Evolutionary conservation across 495 filamentous ascomycete genomes (phyloP).

Genomic region (Aspergillus haitiensis): DNA sequence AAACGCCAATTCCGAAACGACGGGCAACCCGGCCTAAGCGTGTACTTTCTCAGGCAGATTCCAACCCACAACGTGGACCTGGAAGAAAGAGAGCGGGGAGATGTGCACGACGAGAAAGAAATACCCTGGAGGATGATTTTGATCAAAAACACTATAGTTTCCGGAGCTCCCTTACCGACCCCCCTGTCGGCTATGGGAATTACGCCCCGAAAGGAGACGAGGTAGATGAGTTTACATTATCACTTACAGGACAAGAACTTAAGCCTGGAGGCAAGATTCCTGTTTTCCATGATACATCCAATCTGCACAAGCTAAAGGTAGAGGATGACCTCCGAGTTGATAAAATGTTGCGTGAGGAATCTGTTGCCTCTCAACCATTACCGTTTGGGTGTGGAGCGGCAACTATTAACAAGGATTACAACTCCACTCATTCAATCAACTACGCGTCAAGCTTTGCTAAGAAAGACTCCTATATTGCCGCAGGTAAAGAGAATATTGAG

Average conservation of each 20-base stretch:
- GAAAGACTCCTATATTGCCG: slow-evolving; percentile 1
- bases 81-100: slow-evolving; percentile 30
- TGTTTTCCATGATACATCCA: slow-evolving; percentile 39
- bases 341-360: slow-evolving; percentile 18
- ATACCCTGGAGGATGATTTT: neutral
- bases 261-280: slow-evolving; percentile 29
- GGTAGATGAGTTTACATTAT: slow-evolving; percentile 36
- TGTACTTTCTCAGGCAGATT: slow-evolving; percentile 31
- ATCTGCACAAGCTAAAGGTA: slow-evolving; percentile 13
- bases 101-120: slow-evolving; percentile 7
- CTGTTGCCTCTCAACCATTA: slow-evolving; percentile 29
- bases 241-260: slow-evolving; percentile 24
- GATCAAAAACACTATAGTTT: neutral
- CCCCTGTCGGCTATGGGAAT: slow-evolving; percentile 8
- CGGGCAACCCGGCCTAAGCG: slow-evolving; percentile 32
- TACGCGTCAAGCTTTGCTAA: slow-evolving; percentile 17
- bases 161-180: slow-evolving; percentile 9
- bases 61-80: slow-evolving; percentile 33
- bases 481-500: slow-evolving; percentile 49
- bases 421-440: slow-evolving; percentile 17
- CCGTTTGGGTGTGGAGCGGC: slow-evolving; percentile 21
- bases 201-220: slow-evolving; percentile 22
- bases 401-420: slow-evolving; percentile 4
- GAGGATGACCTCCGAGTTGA: slow-evolving; percentile 16
- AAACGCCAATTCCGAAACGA: slow-evolving; percentile 46